Percentiles rank a stretch among this genome's conserved stretches.
Evolutionary conservation across 768 basidiomycete species (phyloP).

Genomic region (Flagelloscypha sp.): DNA sequence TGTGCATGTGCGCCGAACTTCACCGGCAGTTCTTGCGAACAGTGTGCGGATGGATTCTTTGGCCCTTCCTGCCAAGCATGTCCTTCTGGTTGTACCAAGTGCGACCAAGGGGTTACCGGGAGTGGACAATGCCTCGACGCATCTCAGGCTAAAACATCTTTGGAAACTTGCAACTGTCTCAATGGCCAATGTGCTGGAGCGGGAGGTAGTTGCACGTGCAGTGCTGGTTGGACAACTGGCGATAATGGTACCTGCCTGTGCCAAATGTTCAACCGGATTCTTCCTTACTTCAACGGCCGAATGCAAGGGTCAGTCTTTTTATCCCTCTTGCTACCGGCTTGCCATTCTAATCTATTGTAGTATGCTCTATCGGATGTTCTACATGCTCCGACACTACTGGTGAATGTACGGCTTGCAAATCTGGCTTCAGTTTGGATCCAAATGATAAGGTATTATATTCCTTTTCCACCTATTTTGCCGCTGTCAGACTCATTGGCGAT

Average conservation of each 20-base stretch:
- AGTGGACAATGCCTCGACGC: constrained; percentile 58
- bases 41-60: constrained; percentile 67
- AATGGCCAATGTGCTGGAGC: constrained; percentile 72
- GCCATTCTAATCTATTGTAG: constrained; percentile 31
- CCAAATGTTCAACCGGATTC: constrained; percentile 67
- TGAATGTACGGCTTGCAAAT: constrained; percentile 61
- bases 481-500: too few relatives aligned
- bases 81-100: constrained; percentile 56
- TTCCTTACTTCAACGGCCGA: constrained; percentile 63
- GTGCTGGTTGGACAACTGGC: constrained; percentile 65
- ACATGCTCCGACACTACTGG: constrained; percentile 63
- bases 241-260: constrained; percentile 71
- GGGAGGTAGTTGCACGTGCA: constrained; percentile 67
- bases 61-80: constrained; percentile 67
- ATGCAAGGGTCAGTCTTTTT: constrained; percentile 64
- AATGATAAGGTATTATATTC: too few relatives aligned
- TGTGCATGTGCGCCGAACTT: constrained; percentile 73
- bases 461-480: too few relatives aligned
- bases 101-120: constrained; percentile 76
- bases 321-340: constrained; percentile 3
- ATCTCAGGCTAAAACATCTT: constrained; percentile 44
- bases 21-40: constrained; percentile 71
- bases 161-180: constrained; percentile 75
- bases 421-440: constrained; percentile 59
- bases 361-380: constrained; percentile 67